Evolutionary conservation across 1,284 basidiomycete genomes (phyloP).

Genomic region (Peniophora sp.): DNA sequence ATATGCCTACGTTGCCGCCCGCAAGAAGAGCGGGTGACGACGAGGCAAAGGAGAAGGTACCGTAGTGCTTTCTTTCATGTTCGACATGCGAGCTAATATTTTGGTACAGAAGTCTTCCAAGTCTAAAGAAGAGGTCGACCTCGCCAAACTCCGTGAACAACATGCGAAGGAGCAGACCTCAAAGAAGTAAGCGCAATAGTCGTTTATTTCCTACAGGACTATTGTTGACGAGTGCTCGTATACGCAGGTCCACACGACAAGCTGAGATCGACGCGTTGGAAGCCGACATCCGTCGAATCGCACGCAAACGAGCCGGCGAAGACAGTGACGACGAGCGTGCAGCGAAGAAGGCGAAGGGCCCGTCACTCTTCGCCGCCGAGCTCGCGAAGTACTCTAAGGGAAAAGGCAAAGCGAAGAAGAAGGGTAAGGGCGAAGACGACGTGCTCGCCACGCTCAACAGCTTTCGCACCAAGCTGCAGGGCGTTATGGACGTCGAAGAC

Average conservation of each 20-base stretch:
- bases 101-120: slow-evolving; percentile 27
- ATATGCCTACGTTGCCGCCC: slow-evolving; percentile 13
- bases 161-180: slow-evolving; percentile 62
- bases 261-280: slow-evolving; percentile 85
- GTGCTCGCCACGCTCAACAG: slow-evolving; percentile 63
- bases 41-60: slow-evolving; percentile 6
- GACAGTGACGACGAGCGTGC: slow-evolving; percentile 53
- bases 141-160: slow-evolving; percentile 63
- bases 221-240: not conserved
- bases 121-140: slow-evolving; percentile 31
- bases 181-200: slow-evolving; percentile 36
- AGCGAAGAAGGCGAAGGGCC: slow-evolving; percentile 56
- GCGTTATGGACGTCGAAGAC: slow-evolving; percentile 1
- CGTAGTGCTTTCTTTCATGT: not conserved
- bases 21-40: slow-evolving; percentile 10
- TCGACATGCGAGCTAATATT: not conserved
- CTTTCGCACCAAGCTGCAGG: slow-evolving; percentile 65
- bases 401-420: slow-evolving; percentile 46
- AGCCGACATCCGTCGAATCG: slow-evolving; percentile 74
- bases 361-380: slow-evolving; percentile 73
- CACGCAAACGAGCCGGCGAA: slow-evolving; percentile 41
- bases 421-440: slow-evolving; percentile 71
- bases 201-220: not conserved
- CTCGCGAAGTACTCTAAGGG: slow-evolving; percentile 71
- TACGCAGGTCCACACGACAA: slow-evolving; percentile 52